Conservation (phyloP, 371 early-diverging fungal species). For the Syncephalastrum contaminatum region DNA sequence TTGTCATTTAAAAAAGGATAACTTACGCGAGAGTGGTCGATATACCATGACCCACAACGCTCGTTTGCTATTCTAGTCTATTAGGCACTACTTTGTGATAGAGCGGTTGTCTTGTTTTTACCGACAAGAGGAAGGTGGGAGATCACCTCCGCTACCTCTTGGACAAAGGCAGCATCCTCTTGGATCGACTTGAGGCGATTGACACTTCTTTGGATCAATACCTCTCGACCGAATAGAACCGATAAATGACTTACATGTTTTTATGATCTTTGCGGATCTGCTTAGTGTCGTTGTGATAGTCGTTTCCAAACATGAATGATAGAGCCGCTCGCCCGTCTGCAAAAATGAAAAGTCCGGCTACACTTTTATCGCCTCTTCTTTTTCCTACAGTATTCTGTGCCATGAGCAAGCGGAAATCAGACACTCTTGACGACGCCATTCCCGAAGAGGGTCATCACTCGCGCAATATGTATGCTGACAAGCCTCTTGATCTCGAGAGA, state of each 20-base stretch:
- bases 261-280: constrained; percentile 45
- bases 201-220: constrained; percentile 40
- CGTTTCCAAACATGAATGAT: constrained; percentile 10
- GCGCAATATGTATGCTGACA: constrained; percentile 27
- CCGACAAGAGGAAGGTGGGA: constrained; percentile 66
- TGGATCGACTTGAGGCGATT: constrained; percentile 80
- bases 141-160: constrained; percentile 50
- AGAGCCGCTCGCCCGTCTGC: too few relatives aligned
- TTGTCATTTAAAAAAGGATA: too few relatives aligned
- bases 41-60: constrained; percentile 85
- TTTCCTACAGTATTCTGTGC: too few relatives aligned
- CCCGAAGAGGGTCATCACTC: constrained; percentile 26
- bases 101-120: constrained; percentile 24
- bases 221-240: not conserved
- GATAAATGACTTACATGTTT: constrained; percentile 27
- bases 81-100: too few relatives aligned
- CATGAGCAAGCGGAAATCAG: constrained; percentile 12
- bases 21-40: constrained; percentile 59
- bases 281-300: constrained; percentile 19
- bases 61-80: constrained; percentile 60
- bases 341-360: too few relatives aligned
- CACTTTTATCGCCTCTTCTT: too few relatives aligned
- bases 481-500: constrained; percentile 34
- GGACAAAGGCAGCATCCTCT: constrained; percentile 75
- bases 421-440: not conserved